phyloP scores from a whole-genome alignment of 768 basidiomycete genomes.

The Termitomyces sp. region DNA sequence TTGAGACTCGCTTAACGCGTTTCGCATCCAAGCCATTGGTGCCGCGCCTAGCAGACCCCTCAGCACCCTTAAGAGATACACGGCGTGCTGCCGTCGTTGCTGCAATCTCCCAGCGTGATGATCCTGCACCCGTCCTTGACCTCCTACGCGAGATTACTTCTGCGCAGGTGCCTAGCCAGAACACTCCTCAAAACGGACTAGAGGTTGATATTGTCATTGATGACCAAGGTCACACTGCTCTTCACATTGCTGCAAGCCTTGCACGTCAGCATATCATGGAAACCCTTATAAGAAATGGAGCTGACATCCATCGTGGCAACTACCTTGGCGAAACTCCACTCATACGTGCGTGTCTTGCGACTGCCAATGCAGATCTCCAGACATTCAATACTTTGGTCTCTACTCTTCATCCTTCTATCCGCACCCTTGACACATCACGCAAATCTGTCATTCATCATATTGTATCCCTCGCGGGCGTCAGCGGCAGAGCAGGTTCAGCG shows the following conservation, averaged over 20 bases:
- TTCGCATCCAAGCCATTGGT: slow-evolving; percentile 64
- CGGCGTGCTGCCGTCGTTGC: slow-evolving; percentile 61
- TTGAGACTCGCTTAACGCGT: slow-evolving; percentile 44
- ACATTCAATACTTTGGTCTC: slow-evolving; percentile 64
- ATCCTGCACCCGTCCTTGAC: slow-evolving; percentile 56
- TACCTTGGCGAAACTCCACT: slow-evolving; percentile 92
- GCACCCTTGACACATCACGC: slow-evolving; percentile 82
- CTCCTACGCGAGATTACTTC: slow-evolving; percentile 60
- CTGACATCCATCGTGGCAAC: slow-evolving; percentile 89
- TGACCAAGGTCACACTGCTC: slow-evolving; percentile 89
- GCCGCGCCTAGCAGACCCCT: slow-evolving; percentile 47
- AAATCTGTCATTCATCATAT: slow-evolving; percentile 91
- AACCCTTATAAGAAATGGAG: slow-evolving; percentile 69
- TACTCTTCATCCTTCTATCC: slow-evolving; percentile 66
- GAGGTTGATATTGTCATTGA: slow-evolving; percentile 88
- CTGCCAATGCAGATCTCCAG: slow-evolving; percentile 77
- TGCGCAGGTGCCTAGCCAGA: slow-evolving; percentile 29
- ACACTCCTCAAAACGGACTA: slow-evolving; percentile 19
- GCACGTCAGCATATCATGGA: slow-evolving; percentile 64
- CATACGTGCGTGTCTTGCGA: slow-evolving; percentile 86
- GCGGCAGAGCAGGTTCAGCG: slow-evolving; percentile 78
- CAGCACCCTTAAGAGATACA: slow-evolving; percentile 45
- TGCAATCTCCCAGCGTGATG: slow-evolving; percentile 65
- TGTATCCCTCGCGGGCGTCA: slow-evolving; percentile 85
- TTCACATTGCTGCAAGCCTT: slow-evolving; percentile 90